Percentiles rank a stretch among this genome's conserved stretches.
phyloP scores from a whole-genome alignment of 257 asterid species.

The Solanum pinnatisectum region DNA sequence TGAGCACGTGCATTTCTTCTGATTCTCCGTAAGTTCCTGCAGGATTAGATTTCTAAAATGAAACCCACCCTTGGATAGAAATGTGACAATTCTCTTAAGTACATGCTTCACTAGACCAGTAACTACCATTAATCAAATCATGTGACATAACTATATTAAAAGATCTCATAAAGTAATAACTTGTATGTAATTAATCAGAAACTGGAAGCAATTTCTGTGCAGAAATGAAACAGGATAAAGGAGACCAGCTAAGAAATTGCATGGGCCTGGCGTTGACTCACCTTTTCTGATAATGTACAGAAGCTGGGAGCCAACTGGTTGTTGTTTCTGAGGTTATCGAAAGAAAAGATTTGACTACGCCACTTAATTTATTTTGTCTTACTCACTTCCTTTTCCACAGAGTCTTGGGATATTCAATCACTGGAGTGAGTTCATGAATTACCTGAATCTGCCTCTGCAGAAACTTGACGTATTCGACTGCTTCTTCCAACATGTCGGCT shows the following conservation, averaged over 20 bases:
- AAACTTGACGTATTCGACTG: slow-evolving; percentile 74
- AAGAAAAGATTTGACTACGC: not conserved
- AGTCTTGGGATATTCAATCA: not conserved
- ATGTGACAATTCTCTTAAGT: not conserved
- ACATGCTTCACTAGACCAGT: not conserved
- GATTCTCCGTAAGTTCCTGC: slow-evolving; percentile 84
- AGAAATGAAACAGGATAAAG: not conserved
- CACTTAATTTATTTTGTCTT: not conserved
- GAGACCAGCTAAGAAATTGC: not conserved
- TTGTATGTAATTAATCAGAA: not conserved
- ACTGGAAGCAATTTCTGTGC: not conserved
- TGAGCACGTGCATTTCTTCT: slow-evolving; percentile 74
- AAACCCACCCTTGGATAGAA: not conserved
- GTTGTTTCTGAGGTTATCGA: not conserved
- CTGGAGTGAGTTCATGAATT: not conserved
- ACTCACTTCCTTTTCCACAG: not conserved
- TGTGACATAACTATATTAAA: not conserved
- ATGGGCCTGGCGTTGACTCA: not conserved
- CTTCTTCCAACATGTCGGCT: slow-evolving; percentile 97
- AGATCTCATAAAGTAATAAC: not conserved
- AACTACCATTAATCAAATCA: not conserved
- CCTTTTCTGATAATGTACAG: not conserved
- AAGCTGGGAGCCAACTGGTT: not conserved
- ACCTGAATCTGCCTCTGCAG: slow-evolving; percentile 89
- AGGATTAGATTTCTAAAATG: not conserved